A percentile compares a stretch with the other conserved stretches of the same genome.
Conservation (phyloP, 495 filamentous ascomycete species). For the Trichoderma reesei region DNA sequence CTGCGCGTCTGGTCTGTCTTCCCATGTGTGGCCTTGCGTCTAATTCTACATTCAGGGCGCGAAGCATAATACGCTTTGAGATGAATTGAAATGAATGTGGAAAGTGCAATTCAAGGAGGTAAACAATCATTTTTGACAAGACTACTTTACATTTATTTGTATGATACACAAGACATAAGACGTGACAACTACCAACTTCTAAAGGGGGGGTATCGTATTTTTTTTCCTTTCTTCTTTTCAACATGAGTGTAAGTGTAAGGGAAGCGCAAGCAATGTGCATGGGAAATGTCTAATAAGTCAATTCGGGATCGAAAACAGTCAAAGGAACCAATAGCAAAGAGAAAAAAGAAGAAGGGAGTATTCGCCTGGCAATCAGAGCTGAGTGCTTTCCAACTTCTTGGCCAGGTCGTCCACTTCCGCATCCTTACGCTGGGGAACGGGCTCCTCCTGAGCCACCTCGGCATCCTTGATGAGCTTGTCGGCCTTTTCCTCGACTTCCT, state of each 20-base stretch:
- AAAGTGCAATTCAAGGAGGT: not conserved
- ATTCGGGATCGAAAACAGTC: not conserved
- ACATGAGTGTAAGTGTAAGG: not conserved
- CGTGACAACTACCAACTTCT: not conserved
- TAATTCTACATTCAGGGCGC: too few relatives aligned
- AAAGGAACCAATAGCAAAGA: not conserved
- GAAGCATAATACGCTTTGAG: too few relatives aligned
- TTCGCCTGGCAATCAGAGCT: slow-evolving; percentile 22
- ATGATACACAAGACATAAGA: not conserved
- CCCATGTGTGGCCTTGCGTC: too few relatives aligned
- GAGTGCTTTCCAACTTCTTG: slow-evolving; percentile 59
- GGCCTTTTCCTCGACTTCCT: slow-evolving; percentile 44
- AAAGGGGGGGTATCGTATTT: not conserved
- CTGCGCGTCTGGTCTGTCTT: too few relatives aligned
- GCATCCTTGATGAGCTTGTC: slow-evolving; percentile 60
- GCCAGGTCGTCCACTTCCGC: slow-evolving; percentile 73
- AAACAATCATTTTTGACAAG: not conserved
- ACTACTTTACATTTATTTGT: not conserved
- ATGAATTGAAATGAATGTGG: too few relatives aligned
- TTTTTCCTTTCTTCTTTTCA: not conserved
- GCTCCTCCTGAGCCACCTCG: slow-evolving; percentile 63
- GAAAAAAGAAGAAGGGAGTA: not conserved
- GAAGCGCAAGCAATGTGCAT: not conserved
- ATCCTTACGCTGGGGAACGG: slow-evolving; percentile 62
- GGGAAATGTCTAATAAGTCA: slow-evolving; percentile 4